Percentiles rank a stretch among this genome's conserved stretches.
phyloP scores from a whole-genome alignment of 2,329 filamentous ascomycete species.

The Geosmithia putterillii region DNA sequence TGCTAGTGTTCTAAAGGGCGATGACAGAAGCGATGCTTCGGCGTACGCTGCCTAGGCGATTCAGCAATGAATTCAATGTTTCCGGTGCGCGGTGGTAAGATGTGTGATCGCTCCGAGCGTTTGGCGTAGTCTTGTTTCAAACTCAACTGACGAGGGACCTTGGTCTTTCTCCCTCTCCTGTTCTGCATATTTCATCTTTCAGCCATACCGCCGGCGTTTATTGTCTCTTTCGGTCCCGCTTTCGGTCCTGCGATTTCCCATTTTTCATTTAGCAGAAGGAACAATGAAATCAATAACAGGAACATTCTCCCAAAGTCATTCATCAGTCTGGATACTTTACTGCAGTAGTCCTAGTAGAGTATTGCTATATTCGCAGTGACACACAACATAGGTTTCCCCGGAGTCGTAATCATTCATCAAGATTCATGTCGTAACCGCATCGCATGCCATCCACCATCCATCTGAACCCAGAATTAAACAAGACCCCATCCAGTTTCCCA shows the following conservation, averaged over 20 bases:
- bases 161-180: background rate
- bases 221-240: no score
- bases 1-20: conserved; percentile 37
- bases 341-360: no score
- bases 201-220: background rate
- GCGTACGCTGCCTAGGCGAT: conserved; percentile 1
- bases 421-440: background rate
- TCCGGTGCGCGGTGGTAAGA: background rate
- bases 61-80: background rate
- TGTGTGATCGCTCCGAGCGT: background rate
- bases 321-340: no score
- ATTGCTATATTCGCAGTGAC: no score
- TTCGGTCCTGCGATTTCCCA: background rate
- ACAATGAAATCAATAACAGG: no score
- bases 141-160: background rate
- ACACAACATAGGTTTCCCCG: no score
- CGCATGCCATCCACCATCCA: background rate
- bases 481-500: background rate
- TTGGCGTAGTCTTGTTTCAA: background rate
- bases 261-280: background rate
- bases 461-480: background rate
- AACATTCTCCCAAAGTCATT: no score
- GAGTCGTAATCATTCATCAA: background rate
- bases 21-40: conserved; percentile 37
- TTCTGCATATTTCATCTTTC: background rate